These are phyloP conservation scores for Mimosa bimucronata DNA, from an alignment of 306 rosid genomes.

Conservation along the genomic window DNA sequence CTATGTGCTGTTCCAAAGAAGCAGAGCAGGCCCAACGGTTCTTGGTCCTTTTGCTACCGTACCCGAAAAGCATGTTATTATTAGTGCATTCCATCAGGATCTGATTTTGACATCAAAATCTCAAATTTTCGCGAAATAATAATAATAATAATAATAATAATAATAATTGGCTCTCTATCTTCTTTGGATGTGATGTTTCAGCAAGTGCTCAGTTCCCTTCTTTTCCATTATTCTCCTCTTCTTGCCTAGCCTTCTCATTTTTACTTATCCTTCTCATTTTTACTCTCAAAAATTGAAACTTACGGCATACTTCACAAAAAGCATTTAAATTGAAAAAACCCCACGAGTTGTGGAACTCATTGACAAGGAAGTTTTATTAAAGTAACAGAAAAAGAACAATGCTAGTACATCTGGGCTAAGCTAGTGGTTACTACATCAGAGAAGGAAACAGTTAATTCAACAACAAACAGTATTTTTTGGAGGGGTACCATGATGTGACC, in stretches of 20 bases:
- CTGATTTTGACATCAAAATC: slow-evolving; percentile 24
- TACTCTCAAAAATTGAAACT: background rate
- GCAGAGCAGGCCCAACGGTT: slow-evolving; percentile 81
- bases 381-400: slow-evolving; percentile 34
- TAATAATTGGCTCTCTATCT: no score
- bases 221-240: no score
- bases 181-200: no score
- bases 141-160: no score
- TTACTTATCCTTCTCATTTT: background rate
- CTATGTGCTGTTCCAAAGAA: slow-evolving; percentile 64
- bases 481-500: slow-evolving; percentile 33
- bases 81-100: slow-evolving; percentile 15
- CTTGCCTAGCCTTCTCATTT: no score
- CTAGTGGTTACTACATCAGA: slow-evolving; percentile 31
- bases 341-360: slow-evolving; percentile 2
- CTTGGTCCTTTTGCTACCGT: slow-evolving; percentile 55
- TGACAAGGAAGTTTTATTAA: slow-evolving; percentile 20
- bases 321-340: background rate
- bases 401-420: slow-evolving; percentile 32
- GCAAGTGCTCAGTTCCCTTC: no score
- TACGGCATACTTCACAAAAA: slow-evolving; percentile 10
- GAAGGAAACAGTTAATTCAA: background rate
- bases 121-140: background rate
- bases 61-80: slow-evolving; percentile 46
- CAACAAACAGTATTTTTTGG: background rate